A percentile compares a stretch with the other conserved stretches of the same genome.
Conservation (phyloP, 106 monocot species). For the Dioscorea zingiberensis region DNA sequence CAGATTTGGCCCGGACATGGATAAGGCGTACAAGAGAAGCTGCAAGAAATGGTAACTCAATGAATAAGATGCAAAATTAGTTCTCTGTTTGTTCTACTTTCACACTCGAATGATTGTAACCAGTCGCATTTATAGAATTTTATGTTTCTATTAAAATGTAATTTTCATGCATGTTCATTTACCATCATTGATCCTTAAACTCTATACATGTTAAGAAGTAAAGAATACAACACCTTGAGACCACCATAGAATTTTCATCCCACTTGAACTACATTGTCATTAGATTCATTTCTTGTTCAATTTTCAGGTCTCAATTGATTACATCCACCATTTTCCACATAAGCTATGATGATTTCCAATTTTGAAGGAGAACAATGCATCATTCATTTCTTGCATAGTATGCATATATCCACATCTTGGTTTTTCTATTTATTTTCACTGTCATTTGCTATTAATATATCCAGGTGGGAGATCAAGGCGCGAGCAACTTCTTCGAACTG, state of each 20-base stretch:
- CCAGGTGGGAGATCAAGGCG: constrained; percentile 65
- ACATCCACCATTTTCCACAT: too few relatives aligned
- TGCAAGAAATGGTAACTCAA: constrained; percentile 37
- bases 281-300: neutral
- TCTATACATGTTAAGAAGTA: neutral
- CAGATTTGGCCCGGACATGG: constrained; percentile 51
- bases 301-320: too few relatives aligned
- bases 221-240: too few relatives aligned
- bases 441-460: neutral
- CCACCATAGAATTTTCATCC: too few relatives aligned
- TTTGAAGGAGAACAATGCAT: neutral
- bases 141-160: neutral
- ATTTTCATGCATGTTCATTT: neutral
- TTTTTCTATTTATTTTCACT: neutral
- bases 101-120: too few relatives aligned
- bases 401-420: neutral
- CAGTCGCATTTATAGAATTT: neutral
- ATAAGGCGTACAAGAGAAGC: constrained; percentile 50
- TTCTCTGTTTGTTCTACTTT: too few relatives aligned
- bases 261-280: too few relatives aligned
- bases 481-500: constrained; percentile 35
- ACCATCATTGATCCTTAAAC: neutral
- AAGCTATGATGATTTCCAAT: neutral
- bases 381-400: neutral
- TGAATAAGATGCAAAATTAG: neutral